These are phyloP conservation scores for Acanthamoeba healyi DNA, from an alignment of 208 protist species.

Conservation along the genomic window DNA sequence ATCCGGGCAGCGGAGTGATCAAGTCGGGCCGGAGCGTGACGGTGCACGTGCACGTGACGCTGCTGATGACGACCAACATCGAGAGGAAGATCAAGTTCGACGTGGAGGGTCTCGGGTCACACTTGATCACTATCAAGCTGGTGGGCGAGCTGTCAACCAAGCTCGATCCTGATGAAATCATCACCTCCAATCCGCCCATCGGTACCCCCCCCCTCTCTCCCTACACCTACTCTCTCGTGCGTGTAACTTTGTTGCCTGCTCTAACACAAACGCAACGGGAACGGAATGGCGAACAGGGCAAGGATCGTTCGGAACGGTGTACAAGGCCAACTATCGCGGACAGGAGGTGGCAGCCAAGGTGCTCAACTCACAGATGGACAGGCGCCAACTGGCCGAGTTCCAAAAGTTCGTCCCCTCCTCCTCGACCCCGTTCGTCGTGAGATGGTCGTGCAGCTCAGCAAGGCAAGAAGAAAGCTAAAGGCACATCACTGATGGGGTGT, in stretches of 20 bases:
- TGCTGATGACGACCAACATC: constrained; percentile 67
- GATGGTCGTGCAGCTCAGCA: too few species aligned
- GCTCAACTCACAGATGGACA: constrained; percentile 53
- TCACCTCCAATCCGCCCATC: constrained; percentile 11
- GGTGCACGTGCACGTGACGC: constrained; percentile 44
- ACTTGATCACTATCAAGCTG: constrained; percentile 67
- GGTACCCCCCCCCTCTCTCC: neutral
- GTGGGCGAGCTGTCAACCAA: constrained; percentile 55
- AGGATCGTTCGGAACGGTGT: constrained; percentile 57
- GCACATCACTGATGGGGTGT: too few species aligned
- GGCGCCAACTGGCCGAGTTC: constrained; percentile 21
- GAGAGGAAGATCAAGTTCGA: constrained; percentile 74
- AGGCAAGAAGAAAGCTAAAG: too few species aligned
- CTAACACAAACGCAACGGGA: too few species aligned
- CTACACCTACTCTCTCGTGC: neutral
- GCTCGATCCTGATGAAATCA: constrained; percentile 63
- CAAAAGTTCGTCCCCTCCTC: constrained; percentile 5
- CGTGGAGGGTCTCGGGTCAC: constrained; percentile 46
- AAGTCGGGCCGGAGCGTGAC: constrained; percentile 47
- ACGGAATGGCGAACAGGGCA: neutral
- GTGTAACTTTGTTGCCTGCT: too few species aligned
- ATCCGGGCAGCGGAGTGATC: constrained; percentile 41
- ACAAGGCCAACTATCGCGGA: constrained; percentile 62
- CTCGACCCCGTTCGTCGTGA: too few species aligned
- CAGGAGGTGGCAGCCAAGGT: constrained; percentile 72